Evolutionary conservation across 169 alveolate species (phyloP), one percentile per base, ranked within the genome.

Genomic region (Neospora caninum): DNA sequence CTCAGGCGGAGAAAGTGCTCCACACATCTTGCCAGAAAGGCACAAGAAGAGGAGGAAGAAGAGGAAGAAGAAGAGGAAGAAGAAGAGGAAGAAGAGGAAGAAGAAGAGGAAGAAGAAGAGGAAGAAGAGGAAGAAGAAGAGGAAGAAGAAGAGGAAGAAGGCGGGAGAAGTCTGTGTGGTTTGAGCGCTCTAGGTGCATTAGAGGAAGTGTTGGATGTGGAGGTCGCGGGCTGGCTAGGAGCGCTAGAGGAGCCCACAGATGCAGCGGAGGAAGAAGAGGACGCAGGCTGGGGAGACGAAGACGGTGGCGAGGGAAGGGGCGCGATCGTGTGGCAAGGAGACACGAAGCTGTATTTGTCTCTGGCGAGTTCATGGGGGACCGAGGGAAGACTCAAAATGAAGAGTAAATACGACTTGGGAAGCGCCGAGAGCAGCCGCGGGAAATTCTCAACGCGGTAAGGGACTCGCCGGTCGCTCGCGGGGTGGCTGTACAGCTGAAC

Each of bases 401-500:
- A 31, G 43, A 34, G 49, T 1, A 73, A n/a, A 73, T 34, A 73
- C 84, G 84, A 36, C 39, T 20, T 31, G 43, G 84, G 84, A 18
- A 73, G 84, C 84, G 84, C 84, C 39, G 84, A 41, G 16, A 73
- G 84, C 84, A 73, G 43, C 84, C 42, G 1, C 4, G 84, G 49
- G 84, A 73, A 73, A n/a, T 73, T 73, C 45, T 36, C 42, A 6
- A 36, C 27, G 38, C 42, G 84, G 84, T 73, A 73, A 18, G 84
- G 84, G 27, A 73, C 20, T 6, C 84, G 84, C 42, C 45, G 84
- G 43, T 73, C 42, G 84, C 84, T n/a, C 27, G 39, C 45, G 4
- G 84, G 84, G 84, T 73, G 84, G 43, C 84, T n/a, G 42, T 73
- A 73, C 84, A 73, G 84, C 84, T 73, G 84, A 31, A 36, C 16